Evolutionary conservation across 2,329 filamentous ascomycete species (phyloP), one percentile per base, ranked within the genome.

Genomic region (Fusarium verticillioides): DNA sequence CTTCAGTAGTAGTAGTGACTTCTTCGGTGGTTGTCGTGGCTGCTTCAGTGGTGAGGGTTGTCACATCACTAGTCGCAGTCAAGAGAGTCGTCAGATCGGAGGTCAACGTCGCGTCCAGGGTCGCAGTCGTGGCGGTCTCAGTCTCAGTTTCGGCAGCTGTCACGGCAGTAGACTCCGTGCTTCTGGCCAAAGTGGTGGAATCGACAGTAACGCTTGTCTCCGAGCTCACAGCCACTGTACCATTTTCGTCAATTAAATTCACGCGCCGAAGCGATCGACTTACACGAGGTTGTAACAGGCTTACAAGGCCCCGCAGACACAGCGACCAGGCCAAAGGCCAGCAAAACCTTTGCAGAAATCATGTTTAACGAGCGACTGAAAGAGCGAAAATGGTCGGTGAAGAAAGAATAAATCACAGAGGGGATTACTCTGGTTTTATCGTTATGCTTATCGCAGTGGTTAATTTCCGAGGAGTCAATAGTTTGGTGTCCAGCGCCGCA

Each of bases 181-280:
- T 49, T 42, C 39, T 21, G 7, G 15, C 39, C 21, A 42, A 42
- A 42, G 39, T 42, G 0, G 21, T 42, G 7, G 39, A 42, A 15
- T 15, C 39, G 9, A 42, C 39, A 15, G 8, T 4, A n/a, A 9
- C 12, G 13, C 7, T 15, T 3, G 21, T n/a, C 5, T 5, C 8
- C 8, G 13, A 42, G 8, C 12, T 42, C 21, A n/a, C 39, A 1
- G 21, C 39, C 5, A 15, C 46, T 43, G n/a, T 4, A 43, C 1
- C 9, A 16, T 4, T 23, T 18, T 23, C 1, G 15, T 43, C 0
- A 43, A 43, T 23, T 18, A 23, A 3, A 18, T 32, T 32, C 28
- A n/a, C 11, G 9, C 0, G 4, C 1, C 4, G 18, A 23, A 32
- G 9, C 19, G 6, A n/a, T 15, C 4, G 21, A 18, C 46, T 49